A percentile compares a stretch with the other conserved stretches of the same genome.
These are phyloP conservation scores for Suhomyces yuchorum DNA, from an alignment of 1,139 yeast genomes.

Conservation along the genomic window DNA sequence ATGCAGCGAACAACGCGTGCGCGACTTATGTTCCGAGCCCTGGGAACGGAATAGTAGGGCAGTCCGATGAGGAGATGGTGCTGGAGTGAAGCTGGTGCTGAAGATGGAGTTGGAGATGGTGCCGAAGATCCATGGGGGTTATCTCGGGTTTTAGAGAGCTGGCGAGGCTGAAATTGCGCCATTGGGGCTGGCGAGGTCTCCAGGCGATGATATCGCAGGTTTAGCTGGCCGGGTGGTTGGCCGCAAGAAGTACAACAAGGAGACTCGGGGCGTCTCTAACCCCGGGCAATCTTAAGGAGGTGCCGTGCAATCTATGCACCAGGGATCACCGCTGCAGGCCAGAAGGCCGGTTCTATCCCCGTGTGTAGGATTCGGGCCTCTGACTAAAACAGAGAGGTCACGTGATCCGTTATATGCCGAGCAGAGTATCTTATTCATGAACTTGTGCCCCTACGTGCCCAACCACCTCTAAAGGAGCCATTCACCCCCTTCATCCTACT, in stretches of 20 bases:
- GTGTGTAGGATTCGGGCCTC: neutral
- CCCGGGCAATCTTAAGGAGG: too few species aligned
- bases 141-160: too few species aligned
- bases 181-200: too few species aligned
- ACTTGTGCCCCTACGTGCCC: too few species aligned
- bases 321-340: neutral
- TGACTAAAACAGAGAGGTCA: neutral
- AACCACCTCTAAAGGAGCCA: too few species aligned
- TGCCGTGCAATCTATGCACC: neutral
- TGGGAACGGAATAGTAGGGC: neutral
- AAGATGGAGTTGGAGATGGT: neutral
- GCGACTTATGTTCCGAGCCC: neutral
- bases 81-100: neutral
- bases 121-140: neutral
- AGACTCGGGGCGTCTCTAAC: too few species aligned
- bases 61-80: neutral
- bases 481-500: too few species aligned
- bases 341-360: neutral
- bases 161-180: too few species aligned
- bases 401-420: too few species aligned
- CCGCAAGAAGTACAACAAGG: too few species aligned
- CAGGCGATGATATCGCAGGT: too few species aligned
- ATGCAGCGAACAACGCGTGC: constrained; percentile 6
- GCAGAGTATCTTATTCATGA: neutral
- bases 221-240: too few species aligned